Conservation (phyloP, 106 monocot genomes). For the Gastrodia elata region DNA sequence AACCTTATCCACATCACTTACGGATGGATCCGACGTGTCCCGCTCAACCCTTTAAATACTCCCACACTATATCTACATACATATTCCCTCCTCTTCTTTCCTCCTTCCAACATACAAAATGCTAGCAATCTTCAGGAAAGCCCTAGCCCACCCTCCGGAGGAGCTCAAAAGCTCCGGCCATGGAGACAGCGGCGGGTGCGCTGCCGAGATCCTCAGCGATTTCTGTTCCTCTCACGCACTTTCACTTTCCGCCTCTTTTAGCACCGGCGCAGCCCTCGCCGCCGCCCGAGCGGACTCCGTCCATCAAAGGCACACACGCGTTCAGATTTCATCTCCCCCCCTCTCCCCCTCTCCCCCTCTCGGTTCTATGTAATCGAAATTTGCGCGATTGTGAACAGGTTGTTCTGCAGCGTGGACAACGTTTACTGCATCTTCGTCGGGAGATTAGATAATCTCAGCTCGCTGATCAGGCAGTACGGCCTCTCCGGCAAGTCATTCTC, state of each 20-base stretch:
- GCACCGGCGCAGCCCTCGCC: conserved; percentile 55
- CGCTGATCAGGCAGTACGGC: conserved; percentile 77
- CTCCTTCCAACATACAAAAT: no score
- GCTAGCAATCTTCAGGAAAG: conserved; percentile 72
- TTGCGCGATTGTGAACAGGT: conserved; percentile 17
- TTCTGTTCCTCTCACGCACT: conserved; percentile 39
- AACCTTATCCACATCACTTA: no score
- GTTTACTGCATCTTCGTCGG: conserved; percentile 80
- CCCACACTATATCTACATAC: no score
- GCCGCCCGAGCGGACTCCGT: conserved; percentile 18
- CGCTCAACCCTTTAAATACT: no score
- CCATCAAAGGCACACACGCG: conserved; percentile 24
- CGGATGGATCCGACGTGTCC: no score
- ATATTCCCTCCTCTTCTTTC: no score
- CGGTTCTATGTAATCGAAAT: no score
- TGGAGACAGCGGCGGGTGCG: neutral
- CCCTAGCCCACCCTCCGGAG: conserved; percentile 62
- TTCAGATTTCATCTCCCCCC: neutral
- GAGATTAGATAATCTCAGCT: conserved; percentile 62
- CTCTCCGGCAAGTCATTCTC: conserved; percentile 42
- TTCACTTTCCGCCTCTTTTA: conserved; percentile 54
- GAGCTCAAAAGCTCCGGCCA: conserved; percentile 63
- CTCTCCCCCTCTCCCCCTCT: no score
- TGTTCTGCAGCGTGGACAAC: conserved; percentile 76
- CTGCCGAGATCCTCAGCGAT: conserved; percentile 52